Percentiles rank a stretch among this genome's conserved stretches.
Conservation (phyloP, 768 basidiomycete species). For the Suillus clintonianus region DNA sequence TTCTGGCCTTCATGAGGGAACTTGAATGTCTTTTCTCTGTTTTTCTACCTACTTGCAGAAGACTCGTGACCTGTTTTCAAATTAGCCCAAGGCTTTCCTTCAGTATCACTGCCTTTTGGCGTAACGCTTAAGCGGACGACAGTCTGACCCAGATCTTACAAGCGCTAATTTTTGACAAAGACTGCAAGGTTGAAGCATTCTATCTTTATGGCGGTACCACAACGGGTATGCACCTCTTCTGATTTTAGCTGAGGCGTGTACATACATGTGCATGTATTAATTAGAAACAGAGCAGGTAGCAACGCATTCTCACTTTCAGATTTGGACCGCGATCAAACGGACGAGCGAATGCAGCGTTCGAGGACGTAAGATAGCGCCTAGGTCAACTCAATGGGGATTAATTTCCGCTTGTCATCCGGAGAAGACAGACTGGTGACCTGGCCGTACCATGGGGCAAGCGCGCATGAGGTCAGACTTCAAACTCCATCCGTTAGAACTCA, state of each 20-base stretch:
- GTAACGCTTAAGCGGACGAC: too few species aligned
- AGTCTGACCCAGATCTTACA: too few species aligned
- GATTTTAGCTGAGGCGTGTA: background rate
- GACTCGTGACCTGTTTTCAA: too few species aligned
- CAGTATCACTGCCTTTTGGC: too few species aligned
- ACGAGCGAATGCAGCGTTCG: conserved; percentile 66
- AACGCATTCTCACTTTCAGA: conserved; percentile 81
- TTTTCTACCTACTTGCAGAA: too few species aligned
- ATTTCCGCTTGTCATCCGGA: background rate
- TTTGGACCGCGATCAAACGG: conserved; percentile 37
- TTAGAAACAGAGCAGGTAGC: conserved; percentile 56
- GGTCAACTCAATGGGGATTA: too few species aligned
- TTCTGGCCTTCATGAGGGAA: too few species aligned
- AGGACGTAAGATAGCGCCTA: conserved; percentile 70
- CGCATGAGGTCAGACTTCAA: background rate
- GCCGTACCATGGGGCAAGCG: background rate
- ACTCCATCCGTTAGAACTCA: background rate
- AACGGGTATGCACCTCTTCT: background rate
- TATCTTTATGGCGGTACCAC: too few species aligned
- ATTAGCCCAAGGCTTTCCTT: too few species aligned
- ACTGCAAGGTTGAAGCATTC: too few species aligned
- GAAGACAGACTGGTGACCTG: background rate
- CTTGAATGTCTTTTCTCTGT: too few species aligned
- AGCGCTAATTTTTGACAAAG: too few species aligned
- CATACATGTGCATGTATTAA: conserved; percentile 90